Evolutionary conservation across 345 rosid genomes (phyloP), one percentile per base, ranked within the genome.

Genomic region (Triadica sebifera): DNA sequence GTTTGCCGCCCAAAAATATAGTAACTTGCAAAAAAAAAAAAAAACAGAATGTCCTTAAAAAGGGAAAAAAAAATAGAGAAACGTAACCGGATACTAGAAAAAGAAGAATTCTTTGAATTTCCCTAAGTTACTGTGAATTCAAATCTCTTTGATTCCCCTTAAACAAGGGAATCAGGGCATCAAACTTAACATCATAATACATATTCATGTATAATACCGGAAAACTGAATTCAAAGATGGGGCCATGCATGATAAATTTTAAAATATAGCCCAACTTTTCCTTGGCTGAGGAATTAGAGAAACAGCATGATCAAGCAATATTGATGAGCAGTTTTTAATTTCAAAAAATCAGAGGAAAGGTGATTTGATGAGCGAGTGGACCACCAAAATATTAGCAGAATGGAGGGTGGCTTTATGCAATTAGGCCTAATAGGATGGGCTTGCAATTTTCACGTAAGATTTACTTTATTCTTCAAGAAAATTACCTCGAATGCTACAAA

Each of bases 351-450:
- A 22, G 22, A 47, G 58, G 6, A 49, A 24, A 9, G 17, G 17
- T 46, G 55, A n/a, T 50, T 80, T 74, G 47, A n/a, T 71, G 47
- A 77, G 67, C 84, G 86, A 82, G 75, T 81, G 2, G 20, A 76
- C 76, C 4, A 80, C 8, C 71, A 74, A 73, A 68, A 72, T 24
- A 90, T 83, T 56, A 83, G 82, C 24, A 88, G 77, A 78, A 90
- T 95, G 92, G 98, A 74, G 99, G 99, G 25, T 95, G 99, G 98
- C 81, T 95, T 46, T 87, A 88, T 75, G 83, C 87, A 45, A 85
- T 95, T 46, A 90, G 95, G 75, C 86, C 88, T 37, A 89, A 85
- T 80, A 89, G 97, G 75, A 81, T 95, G 77, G 94, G 99, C 24
- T 82, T 86, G 34, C 96, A 88, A 65, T 86, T 83, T 75, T 90